Conservation (phyloP, 2,329 filamentous ascomycete species). For the Juglanconis oblonga region DNA sequence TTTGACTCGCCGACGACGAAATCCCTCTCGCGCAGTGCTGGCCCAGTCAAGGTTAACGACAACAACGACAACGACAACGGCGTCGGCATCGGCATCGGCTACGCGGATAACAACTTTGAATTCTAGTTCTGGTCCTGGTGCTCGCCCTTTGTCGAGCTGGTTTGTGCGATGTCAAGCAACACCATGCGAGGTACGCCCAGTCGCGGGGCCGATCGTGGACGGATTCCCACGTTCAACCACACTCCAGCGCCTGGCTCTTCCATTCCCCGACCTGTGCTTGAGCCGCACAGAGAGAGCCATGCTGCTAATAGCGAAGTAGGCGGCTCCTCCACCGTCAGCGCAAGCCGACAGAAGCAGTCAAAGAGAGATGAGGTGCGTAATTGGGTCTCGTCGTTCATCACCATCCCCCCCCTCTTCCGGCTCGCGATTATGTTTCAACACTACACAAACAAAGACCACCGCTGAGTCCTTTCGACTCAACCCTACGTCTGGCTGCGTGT, state of each 20-base stretch:
- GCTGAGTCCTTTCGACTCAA: neutral
- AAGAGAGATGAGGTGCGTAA: constrained; percentile 93
- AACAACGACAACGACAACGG: neutral
- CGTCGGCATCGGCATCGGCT: neutral
- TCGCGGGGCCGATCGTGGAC: constrained; percentile 56
- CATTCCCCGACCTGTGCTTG: constrained; percentile 72
- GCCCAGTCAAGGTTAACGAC: too few species aligned
- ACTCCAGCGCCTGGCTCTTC: constrained; percentile 57
- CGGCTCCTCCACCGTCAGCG: constrained; percentile 70
- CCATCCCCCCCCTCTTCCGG: neutral
- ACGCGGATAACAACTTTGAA: neutral
- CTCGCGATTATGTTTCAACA: neutral
- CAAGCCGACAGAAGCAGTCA: constrained; percentile 91
- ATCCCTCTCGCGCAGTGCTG: neutral
- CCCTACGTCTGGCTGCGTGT: neutral
- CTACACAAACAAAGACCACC: neutral
- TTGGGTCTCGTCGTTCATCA: neutral
- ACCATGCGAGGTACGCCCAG: constrained; percentile 70
- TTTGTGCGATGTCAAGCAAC: constrained; percentile 51
- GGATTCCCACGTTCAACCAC: constrained; percentile 54
- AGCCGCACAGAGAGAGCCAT: constrained; percentile 34
- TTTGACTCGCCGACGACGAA: neutral
- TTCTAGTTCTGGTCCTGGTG: neutral
- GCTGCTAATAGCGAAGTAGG: constrained; percentile 55
- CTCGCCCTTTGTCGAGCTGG: neutral